Evolutionary conservation across 352 stramenopile genomes (phyloP), one percentile per base, ranked within the genome.

Genomic region (Pseudoperonospora humuli): DNA sequence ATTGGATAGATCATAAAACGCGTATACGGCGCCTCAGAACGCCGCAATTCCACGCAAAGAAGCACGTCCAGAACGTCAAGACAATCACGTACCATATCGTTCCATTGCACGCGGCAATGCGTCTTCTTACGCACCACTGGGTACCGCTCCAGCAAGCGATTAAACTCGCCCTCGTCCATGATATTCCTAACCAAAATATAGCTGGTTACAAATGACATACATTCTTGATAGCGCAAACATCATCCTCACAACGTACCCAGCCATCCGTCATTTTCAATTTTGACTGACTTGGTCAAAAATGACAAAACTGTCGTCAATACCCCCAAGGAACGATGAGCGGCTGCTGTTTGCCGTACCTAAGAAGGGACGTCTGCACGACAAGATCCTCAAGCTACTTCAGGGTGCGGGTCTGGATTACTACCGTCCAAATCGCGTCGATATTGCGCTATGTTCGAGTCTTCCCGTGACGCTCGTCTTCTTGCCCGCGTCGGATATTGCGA

Each of bases 381-480:
- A 97, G 66, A 93, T 97, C 48, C 74, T 97, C 39, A 90, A 90
- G 64, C 80, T 98, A 51, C 75, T 99, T n/a, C 81, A 96, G 41
- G 96, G 95, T 32, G 86, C 95, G 13, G 96, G 96, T 0, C 81
- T 98, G 31, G 83, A 98, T 55, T 98, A 98, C 75, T 73, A 88
- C 58, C 84, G 96, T 50, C 87, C 85, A 1, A 82, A 69, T 51
- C 84, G 86, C 28, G 75, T 96, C 46, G 86, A 96, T 55, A 95
- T 97, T 59, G 95, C 96, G 26, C 57, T 97, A 10, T 98, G 91
- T 70, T 86, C 78, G 39, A 86, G 82, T 46, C 67, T 98, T 9
- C 91, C 93, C 0, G 89, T 99, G 33, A 98, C 95, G 24, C 73
- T 99, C 21, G 92, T 98, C 29, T 99, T 99, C 59, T 65, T 99